Base-by-base conservation (phyloP, 305 asterid genomes). In the Plantago coronopus region DNA sequence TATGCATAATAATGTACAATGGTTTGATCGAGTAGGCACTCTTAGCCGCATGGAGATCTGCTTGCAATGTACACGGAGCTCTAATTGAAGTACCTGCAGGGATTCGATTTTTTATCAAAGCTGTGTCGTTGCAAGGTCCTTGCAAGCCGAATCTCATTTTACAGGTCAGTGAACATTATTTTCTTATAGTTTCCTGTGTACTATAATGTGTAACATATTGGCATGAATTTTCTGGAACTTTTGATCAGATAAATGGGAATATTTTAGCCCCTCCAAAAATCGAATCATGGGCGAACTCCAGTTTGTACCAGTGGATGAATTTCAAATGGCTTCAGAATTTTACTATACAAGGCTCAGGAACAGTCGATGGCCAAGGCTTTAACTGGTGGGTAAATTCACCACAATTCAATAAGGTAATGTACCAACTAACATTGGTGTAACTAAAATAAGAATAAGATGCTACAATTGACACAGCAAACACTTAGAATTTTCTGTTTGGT, bases 301-400 rank as follows among this genome's bases (percentile, higher is more conserved):
- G 83, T 57, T 68, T 89, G 76, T 79, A 73, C 57, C 95, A 88
- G 49, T 88, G 95, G 96, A 65, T 88, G 53, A 80, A 88, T 68
- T 74, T 86, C 69, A 86, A 88, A 69, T 79, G 87, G 93, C 60
- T 88, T 11, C 70, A 83, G n/a, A 74, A 79, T 66, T 88, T 88
- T 65, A 83, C 87, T 27, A 76, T 88, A 60, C 83, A 79, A 82
- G 96, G 95, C 44, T 17, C 55, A 12, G 96, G 96, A 19, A 79
- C 70, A 56, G 77, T 72, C 59, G 93, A 88, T 77, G 96, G 95
- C 63, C 95, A 79, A 70, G 96, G 95, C 54, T 77, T 73, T 57
- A 75, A 80, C 70, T 88, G 96, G 96, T 86, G 96, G 95, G 57
- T 46, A 59, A 14, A 27, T 11, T 66, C 74, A 61, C 75, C 83